Evolutionary conservation across 2,329 filamentous ascomycete genomes (phyloP).

Genomic region (Thermothelomyces thermophilus): DNA sequence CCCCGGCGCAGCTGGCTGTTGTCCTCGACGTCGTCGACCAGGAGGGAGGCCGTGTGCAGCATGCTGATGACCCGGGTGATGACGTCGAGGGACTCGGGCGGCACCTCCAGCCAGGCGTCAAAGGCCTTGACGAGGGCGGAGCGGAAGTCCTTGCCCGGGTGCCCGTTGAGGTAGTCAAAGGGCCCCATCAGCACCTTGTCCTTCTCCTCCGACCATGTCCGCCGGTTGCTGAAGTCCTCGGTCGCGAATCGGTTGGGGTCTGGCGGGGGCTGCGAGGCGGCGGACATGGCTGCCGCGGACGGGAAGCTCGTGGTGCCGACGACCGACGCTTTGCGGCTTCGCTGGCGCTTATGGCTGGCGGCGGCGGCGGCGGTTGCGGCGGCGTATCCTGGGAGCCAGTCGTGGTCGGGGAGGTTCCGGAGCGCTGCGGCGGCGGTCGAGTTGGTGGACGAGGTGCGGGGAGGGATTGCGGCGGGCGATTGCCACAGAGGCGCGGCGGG

Average conservation of each 20-base stretch:
- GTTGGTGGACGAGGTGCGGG: constrained; percentile 63
- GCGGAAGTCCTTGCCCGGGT: constrained; percentile 81
- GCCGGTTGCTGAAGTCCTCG: constrained; percentile 44
- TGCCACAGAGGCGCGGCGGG: constrained; percentile 33
- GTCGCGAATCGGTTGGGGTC: constrained; percentile 48
- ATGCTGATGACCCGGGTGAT: constrained; percentile 78
- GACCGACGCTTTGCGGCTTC: constrained; percentile 27
- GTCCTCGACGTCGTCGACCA: constrained; percentile 87
- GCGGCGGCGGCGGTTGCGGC: constrained; percentile 27
- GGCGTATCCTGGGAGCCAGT: constrained; percentile 42
- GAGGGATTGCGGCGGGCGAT: constrained; percentile 63
- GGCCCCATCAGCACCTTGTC: constrained; percentile 71
- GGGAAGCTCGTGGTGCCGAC: constrained; percentile 25
- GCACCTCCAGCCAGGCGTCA: constrained; percentile 73
- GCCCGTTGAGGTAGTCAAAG: constrained; percentile 71
- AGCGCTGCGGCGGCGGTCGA: constrained; percentile 34
- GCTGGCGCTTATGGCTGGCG: constrained; percentile 25
- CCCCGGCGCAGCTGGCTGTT: constrained; percentile 65
- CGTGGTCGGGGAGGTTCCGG: constrained; percentile 51
- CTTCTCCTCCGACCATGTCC: constrained; percentile 65
- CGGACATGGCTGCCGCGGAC: constrained; percentile 29
- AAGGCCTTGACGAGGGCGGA: constrained; percentile 73
- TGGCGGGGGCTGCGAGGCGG: constrained; percentile 33
- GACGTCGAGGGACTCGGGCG: constrained; percentile 58
- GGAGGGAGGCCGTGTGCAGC: constrained; percentile 76